Base-by-base conservation (phyloP, 768 basidiomycete species). In the Pisolithus microcarpus region DNA sequence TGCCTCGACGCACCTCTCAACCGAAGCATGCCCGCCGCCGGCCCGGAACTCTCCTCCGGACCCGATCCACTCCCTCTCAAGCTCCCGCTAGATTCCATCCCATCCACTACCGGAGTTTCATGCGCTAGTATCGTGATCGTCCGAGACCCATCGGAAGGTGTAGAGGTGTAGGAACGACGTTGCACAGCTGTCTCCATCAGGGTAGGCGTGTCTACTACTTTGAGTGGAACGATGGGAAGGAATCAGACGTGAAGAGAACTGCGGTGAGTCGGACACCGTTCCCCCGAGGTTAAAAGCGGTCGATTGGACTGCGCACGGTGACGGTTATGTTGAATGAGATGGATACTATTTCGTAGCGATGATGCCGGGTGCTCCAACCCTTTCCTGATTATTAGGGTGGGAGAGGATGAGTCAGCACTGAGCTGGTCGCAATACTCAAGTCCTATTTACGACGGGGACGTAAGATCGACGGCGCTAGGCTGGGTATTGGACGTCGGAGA, bases 141-240 rank as follows among this genome's bases (percentile, higher is more conserved):
- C 7, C 80, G 73, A 7, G 81, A 82, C 6, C 76, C 77, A 56
- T 83, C 76, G 8, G 65, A 55, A 6, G 73, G 80, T 3, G 70
- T 66, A 1, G 76, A 70, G 2, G 73, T 73, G 7, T 69, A 62
- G 11, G 66, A 64, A 51, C 70, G 60, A 24, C 57, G 56, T 16
- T 61, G 65, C 4, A 60, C 65, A 7, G 70, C 40, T 19, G 59
- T 46, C 18, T 42, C 53, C 56, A 64, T 63, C 13, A 7, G 42
- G 13, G 8, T 16, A 15, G 13, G 23, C 8, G 23, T 21, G 23
- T 15, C 23, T 3, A 7, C 7, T 18, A 11, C 19, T n/a, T 18
- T 23, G 4, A 26, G 23, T 7, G 3, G 23, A 49, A 19, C 18
- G 21, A 24, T 28, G 18, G 21, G 21, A n/a, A n/a, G 16, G 23